Conservation (phyloP, 2,329 filamentous ascomycete genomes). For the Phyllosticta citriasiana region DNA sequence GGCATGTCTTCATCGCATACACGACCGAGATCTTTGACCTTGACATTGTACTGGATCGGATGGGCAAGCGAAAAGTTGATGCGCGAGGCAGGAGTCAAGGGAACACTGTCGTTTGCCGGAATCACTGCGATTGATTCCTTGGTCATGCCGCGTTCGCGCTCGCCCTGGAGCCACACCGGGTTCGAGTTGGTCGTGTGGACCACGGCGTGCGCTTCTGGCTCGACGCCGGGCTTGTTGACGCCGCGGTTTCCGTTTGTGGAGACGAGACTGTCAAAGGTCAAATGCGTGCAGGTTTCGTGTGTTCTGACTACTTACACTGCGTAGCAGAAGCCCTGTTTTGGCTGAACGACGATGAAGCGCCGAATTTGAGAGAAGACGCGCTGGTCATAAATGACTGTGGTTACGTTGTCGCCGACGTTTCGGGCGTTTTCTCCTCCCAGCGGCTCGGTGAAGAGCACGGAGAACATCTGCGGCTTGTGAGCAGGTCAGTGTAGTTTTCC, state of each 20-base stretch:
- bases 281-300: background rate
- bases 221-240: constrained; percentile 27
- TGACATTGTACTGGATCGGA: constrained; percentile 34
- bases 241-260: constrained; percentile 31
- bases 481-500: background rate
- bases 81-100: constrained; percentile 25
- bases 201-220: constrained; percentile 28
- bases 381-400: constrained; percentile 12
- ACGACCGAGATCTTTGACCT: constrained; percentile 30
- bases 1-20: constrained; percentile 21
- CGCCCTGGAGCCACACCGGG: constrained; percentile 12
- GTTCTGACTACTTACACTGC: constrained; percentile 14
- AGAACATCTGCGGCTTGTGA: background rate
- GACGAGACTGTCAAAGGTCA: constrained; percentile 25
- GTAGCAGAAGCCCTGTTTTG: constrained; percentile 16
- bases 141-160: constrained; percentile 19
- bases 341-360: constrained; percentile 18
- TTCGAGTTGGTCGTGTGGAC: constrained; percentile 18
- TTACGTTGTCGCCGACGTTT: background rate
- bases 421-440: background rate
- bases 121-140: constrained; percentile 26
- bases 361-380: constrained; percentile 18
- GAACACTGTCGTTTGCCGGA: constrained; percentile 14
- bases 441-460: constrained; percentile 1
- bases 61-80: constrained; percentile 33